Base-by-base conservation (phyloP, 768 basidiomycete genomes). In the Tulasnella sp. region DNA sequence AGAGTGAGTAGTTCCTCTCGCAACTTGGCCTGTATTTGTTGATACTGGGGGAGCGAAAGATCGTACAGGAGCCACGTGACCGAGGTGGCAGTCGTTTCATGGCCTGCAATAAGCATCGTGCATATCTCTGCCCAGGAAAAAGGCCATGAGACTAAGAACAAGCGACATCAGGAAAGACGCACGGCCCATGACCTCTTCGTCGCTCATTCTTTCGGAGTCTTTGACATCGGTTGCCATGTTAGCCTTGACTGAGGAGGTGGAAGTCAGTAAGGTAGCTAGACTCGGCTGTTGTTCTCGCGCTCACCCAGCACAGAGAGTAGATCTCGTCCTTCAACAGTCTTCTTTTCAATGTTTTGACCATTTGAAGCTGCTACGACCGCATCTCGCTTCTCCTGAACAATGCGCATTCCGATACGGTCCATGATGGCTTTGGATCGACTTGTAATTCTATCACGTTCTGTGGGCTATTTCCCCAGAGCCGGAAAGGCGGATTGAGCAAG, bases 221-320 rank as follows among this genome's bases (percentile, higher is more conserved):
- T 88, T 87, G 5, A 91, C 80, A 81, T 92, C 90, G 0, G 86
- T 87, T 0, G 89, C 87, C 84, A 90, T 87, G 81, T 92, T 93
- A 3, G 91, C 91, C 78, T 86, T 86, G 57, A 92, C 78, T 79
- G 40, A 72, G 77, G 0, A 10, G 1, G 5, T 23, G 9, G 23
- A n/a, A n/a, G 5, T 51, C 51, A n/a, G 51, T n/a, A 6, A 51
- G 51, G 4, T 4, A 0, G 20, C n/a, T 0, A 1, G 18, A 11
- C 11, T 3, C 13, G 29, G 57, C 5, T 35, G 5, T 2, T 35
- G 35, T 2, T 35, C 5, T 35, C 2, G 35, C 3, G 26, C 76
- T 42, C 69, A 71, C 76, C 37, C 69, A 77, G 3, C 20, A 77
- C 69, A 1, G 39, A 72, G 15, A 77, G 32, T 1, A 77, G 5